Conservation (phyloP, 2,329 filamentous ascomycete species). For the Aspergillus costaricaensis region DNA sequence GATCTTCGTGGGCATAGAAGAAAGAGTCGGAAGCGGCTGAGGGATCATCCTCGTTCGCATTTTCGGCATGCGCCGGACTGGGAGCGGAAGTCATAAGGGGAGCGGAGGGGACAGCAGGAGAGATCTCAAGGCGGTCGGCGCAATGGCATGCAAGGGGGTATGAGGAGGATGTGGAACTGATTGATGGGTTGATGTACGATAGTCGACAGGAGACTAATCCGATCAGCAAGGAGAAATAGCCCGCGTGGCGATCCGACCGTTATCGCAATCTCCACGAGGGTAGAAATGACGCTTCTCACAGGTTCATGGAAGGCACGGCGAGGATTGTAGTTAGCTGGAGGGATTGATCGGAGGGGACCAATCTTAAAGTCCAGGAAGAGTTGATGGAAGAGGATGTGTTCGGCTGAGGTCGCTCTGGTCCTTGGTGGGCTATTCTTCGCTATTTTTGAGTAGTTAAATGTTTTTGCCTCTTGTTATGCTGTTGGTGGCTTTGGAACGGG, state of each 20-base stretch:
- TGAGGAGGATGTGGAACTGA: constrained; percentile 13
- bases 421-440: not conserved
- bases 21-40: constrained; percentile 22
- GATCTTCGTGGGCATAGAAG: constrained; percentile 24
- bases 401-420: not conserved
- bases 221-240: constrained; percentile 14
- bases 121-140: constrained; percentile 20
- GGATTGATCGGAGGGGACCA: not conserved
- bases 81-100: constrained; percentile 30
- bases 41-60: constrained; percentile 33
- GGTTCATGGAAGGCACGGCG: constrained; percentile 22
- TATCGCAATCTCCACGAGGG: constrained; percentile 26
- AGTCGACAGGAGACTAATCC: constrained; percentile 13
- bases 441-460: not conserved
- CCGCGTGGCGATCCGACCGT: constrained; percentile 24
- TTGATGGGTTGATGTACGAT: constrained; percentile 7
- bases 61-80: constrained; percentile 26
- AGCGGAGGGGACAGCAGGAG: constrained; percentile 10
- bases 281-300: constrained; percentile 21
- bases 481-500: not conserved
- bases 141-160: constrained; percentile 17
- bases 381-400: not conserved
- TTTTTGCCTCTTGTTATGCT: not conserved
- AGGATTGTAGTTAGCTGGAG: not conserved
- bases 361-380: not conserved